Evolutionary conservation across 805 yeast genomes (phyloP).

Genomic region (Kazachstania viticola): DNA sequence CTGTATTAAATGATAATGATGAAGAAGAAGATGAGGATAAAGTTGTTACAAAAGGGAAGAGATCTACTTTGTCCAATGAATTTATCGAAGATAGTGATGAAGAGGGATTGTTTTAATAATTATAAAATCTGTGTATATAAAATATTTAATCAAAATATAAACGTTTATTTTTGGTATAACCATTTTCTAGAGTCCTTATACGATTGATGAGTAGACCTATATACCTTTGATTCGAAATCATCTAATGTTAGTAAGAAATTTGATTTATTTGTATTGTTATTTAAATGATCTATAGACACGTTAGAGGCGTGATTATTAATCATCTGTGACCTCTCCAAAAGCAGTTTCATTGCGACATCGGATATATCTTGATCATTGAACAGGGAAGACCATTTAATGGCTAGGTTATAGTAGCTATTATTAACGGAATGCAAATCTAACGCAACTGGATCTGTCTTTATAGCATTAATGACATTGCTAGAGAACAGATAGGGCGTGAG

Average conservation of each 20-base stretch:
- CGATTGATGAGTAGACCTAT: constrained; percentile 41
- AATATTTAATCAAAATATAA: neutral
- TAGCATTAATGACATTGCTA: constrained; percentile 62
- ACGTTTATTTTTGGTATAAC: constrained; percentile 13
- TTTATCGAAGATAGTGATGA: constrained; percentile 33
- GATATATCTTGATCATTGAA: constrained; percentile 56
- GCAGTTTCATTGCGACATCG: constrained; percentile 38
- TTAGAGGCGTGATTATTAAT: constrained; percentile 55
- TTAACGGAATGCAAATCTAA: constrained; percentile 58
- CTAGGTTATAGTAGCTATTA: constrained; percentile 58
- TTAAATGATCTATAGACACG: constrained; percentile 4
- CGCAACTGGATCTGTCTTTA: constrained; percentile 55
- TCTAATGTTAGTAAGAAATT: constrained; percentile 56
- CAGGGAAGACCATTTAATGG: constrained; percentile 66
- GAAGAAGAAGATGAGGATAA: constrained; percentile 20
- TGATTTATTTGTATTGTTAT: constrained; percentile 1
- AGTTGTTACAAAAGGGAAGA: constrained; percentile 17
- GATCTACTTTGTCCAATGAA: constrained; percentile 27
- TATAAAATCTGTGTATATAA: constrained; percentile 1
- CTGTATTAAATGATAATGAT: constrained; percentile 14
- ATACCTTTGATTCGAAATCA: constrained; percentile 58
- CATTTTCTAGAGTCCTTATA: constrained; percentile 34
- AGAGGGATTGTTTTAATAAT: constrained; percentile 4
- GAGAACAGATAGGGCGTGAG: constrained; percentile 62
- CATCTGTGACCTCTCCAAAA: constrained; percentile 54